A percentile compares a stretch with the other conserved stretches of the same genome.
These are phyloP conservation scores for Talaromyces sp. DNA, from an alignment of 2,329 filamentous ascomycete genomes.

Conservation along the genomic window DNA sequence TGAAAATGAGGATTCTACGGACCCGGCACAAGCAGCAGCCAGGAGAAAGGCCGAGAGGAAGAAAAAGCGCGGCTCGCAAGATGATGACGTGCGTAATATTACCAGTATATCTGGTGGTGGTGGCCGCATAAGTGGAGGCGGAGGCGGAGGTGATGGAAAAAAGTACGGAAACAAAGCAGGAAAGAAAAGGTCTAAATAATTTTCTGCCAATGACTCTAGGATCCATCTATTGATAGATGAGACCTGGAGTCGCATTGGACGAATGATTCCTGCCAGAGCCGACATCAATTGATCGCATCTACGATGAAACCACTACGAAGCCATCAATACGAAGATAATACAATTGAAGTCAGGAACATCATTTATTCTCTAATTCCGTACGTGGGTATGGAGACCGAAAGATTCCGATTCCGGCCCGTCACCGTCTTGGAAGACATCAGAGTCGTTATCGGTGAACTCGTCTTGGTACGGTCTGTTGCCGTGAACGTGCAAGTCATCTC, in stretches of 20 bases:
- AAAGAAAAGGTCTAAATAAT: conserved; percentile 8
- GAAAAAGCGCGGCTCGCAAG: conserved; percentile 9
- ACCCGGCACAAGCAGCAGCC: conserved; percentile 13
- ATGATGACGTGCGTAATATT: conserved; percentile 19
- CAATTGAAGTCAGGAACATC: background rate
- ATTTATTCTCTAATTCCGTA: conserved; percentile 12
- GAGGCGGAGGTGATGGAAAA: conserved; percentile 2
- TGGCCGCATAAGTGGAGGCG: conserved; percentile 20
- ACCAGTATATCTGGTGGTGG: conserved; percentile 30
- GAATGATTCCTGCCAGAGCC: background rate
- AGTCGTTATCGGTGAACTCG: conserved; percentile 51
- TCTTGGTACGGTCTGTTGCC: conserved; percentile 43
- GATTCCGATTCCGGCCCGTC: conserved; percentile 36
- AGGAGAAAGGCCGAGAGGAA: conserved; percentile 14
- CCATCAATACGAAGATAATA: background rate
- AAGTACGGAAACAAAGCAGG: conserved; percentile 4
- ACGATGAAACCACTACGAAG: background rate
- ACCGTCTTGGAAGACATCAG: conserved; percentile 42
- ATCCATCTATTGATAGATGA: background rate
- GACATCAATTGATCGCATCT: background rate
- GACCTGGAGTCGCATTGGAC: background rate
- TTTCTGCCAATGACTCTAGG: background rate
- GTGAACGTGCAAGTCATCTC: conserved; percentile 36
- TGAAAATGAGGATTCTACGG: conserved; percentile 6
- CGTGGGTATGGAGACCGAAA: conserved; percentile 38